A percentile compares a stretch with the other conserved stretches of the same genome.
Conservation (phyloP, 2,329 filamentous ascomycete species). For the Coniochaeta sp. region DNA sequence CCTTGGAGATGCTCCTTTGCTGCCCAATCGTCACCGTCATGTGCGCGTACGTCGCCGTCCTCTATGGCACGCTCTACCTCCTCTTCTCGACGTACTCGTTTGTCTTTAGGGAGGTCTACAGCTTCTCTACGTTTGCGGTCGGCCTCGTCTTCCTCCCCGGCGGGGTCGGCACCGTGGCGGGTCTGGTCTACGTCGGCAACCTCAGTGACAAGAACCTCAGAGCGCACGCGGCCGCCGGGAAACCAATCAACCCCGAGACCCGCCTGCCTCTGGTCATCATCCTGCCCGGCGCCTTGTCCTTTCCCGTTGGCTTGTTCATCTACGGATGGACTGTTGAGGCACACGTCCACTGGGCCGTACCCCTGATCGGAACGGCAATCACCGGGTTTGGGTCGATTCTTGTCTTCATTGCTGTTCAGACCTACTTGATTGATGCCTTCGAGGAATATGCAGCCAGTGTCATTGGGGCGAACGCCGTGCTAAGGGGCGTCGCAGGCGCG, state of each 20-base stretch:
- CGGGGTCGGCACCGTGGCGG: slow-evolving; percentile 32
- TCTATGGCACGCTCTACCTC: slow-evolving; percentile 42
- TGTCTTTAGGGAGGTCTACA: slow-evolving; percentile 37
- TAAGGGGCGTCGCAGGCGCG: slow-evolving; percentile 43
- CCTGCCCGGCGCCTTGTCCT: slow-evolving; percentile 16
- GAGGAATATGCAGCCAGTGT: slow-evolving; percentile 20
- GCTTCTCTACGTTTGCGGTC: slow-evolving; percentile 33
- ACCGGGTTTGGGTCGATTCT: slow-evolving; percentile 34
- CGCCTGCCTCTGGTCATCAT: slow-evolving; percentile 4
- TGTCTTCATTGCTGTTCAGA: slow-evolving; percentile 22
- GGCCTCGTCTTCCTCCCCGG: slow-evolving; percentile 41
- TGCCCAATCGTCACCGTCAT: slow-evolving; percentile 36
- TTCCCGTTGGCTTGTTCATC: slow-evolving; percentile 35
- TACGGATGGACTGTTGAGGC: slow-evolving; percentile 33
- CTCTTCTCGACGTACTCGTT: slow-evolving; percentile 43
- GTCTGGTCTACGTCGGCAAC: slow-evolving; percentile 21
- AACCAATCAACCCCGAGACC: background rate
- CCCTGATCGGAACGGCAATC: slow-evolving; percentile 45
- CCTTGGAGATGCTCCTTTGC: slow-evolving; percentile 38
- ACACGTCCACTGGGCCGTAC: slow-evolving; percentile 36
- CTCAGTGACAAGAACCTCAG: background rate
- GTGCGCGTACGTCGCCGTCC: slow-evolving; percentile 39
- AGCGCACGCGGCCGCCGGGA: background rate
- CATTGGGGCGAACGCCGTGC: slow-evolving; percentile 51
- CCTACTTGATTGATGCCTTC: slow-evolving; percentile 48